Conservation (phyloP, 768 basidiomycete species). For the Cytidiella melzeri region DNA sequence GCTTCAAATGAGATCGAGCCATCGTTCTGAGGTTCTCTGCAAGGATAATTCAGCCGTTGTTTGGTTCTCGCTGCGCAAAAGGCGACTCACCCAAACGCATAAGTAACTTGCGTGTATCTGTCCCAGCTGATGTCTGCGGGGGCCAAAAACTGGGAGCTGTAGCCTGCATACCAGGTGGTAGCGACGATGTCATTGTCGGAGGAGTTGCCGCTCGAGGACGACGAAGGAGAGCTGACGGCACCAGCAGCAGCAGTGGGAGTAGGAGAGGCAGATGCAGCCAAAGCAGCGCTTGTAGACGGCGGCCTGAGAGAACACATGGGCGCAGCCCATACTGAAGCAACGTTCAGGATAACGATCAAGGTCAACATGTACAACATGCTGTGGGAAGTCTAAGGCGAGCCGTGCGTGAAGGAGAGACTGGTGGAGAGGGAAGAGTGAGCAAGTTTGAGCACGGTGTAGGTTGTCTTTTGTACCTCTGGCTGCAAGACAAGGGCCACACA, state of each 20-base stretch:
- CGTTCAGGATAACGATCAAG: slow-evolving; percentile 4
- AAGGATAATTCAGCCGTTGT: background rate
- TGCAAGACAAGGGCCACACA: no score
- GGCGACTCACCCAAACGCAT: slow-evolving; percentile 56
- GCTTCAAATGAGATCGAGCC: slow-evolving; percentile 26
- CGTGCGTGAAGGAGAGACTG: background rate
- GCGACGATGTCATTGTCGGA: slow-evolving; percentile 29
- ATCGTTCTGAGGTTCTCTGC: slow-evolving; percentile 29
- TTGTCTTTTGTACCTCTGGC: background rate
- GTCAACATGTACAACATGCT: slow-evolving; percentile 10
- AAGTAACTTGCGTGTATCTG: slow-evolving; percentile 61
- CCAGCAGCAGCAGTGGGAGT: slow-evolving; percentile 2
- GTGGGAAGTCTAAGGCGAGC: background rate
- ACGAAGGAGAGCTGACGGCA: background rate
- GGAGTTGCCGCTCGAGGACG: slow-evolving; percentile 3
- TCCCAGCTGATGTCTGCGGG: slow-evolving; percentile 51
- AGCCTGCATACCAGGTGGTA: slow-evolving; percentile 63
- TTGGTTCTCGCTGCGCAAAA: background rate
- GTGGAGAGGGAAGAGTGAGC: background rate
- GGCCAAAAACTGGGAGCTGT: slow-evolving; percentile 45
- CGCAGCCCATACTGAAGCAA: slow-evolving; percentile 21
- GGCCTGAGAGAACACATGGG: slow-evolving; percentile 19
- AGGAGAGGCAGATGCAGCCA: slow-evolving; percentile 2
- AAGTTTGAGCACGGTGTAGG: background rate
- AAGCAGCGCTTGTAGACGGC: background rate